These are phyloP conservation scores for Theobroma cacao DNA, from an alignment of 345 rosid species.

Conservation along the genomic window DNA sequence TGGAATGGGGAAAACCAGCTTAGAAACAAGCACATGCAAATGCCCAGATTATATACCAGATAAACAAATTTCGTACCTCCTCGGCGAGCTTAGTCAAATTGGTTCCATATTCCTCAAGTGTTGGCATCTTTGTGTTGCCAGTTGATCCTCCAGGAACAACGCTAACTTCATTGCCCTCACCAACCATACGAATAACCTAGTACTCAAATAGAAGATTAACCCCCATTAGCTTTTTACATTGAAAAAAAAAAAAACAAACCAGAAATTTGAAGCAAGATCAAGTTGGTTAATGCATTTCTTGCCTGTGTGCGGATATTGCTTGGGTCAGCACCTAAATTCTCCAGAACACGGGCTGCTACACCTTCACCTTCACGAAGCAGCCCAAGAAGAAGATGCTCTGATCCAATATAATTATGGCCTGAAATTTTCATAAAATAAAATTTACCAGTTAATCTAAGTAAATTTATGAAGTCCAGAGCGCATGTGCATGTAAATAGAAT, in stretches of 20 bases:
- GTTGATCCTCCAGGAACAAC: conserved; percentile 78
- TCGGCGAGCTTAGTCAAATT: conserved; percentile 95
- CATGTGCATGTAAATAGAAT: background rate
- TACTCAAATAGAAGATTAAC: conserved; percentile 15
- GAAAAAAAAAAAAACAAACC: background rate
- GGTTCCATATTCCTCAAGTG: conserved; percentile 98
- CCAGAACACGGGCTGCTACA: conserved; percentile 97
- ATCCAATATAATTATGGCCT: conserved; percentile 99
- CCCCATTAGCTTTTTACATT: background rate
- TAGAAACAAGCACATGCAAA: background rate
- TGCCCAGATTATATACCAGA: background rate
- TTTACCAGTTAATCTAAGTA: background rate
- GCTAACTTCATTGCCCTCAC: conserved; percentile 84
- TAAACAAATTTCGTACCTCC: conserved; percentile 52
- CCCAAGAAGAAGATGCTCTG: conserved; percentile 97
- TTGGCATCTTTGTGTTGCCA: conserved; percentile 89
- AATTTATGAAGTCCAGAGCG: background rate
- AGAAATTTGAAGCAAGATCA: background rate
- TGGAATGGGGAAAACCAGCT: conserved; percentile 23
- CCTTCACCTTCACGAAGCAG: conserved; percentile 99
- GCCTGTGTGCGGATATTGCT: conserved; percentile 94
- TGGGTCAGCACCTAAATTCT: conserved; percentile 91
- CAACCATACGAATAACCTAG: conserved; percentile 98
- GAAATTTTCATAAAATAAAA: conserved; percentile 20
- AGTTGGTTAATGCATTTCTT: conserved; percentile 21